A percentile compares a stretch with the other conserved stretches of the same genome.
Evolutionary conservation across 148 eudicot species (phyloP).

Genomic region (Mesembryanthemum crystallinum): DNA sequence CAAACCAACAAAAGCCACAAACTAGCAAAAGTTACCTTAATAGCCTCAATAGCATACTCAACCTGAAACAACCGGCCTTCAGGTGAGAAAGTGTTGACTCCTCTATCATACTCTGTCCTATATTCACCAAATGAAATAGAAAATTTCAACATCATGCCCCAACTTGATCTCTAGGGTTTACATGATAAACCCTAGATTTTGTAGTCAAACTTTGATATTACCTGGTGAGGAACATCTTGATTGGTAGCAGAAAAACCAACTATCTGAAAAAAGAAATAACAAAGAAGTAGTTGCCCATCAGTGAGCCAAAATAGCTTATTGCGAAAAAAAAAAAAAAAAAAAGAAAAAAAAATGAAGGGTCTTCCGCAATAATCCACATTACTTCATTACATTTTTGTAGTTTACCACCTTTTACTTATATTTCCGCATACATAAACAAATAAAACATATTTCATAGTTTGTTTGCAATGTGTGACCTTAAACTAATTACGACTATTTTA

Average conservation of each 20-base stretch:
- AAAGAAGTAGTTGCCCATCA: background rate
- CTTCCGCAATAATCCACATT: background rate
- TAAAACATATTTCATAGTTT: background rate
- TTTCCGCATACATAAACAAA: background rate
- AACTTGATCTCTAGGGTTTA: background rate
- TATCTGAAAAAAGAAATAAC: constrained; percentile 11
- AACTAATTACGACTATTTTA: background rate
- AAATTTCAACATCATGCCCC: background rate
- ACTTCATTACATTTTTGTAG: background rate
- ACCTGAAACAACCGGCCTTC: constrained; percentile 54
- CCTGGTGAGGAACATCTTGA: constrained; percentile 52
- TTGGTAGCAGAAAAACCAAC: constrained; percentile 8
- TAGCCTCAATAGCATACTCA: constrained; percentile 69
- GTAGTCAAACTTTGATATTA: constrained; percentile 13
- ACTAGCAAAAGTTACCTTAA: constrained; percentile 51
- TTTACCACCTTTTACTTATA: background rate
- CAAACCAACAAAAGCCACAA: background rate
- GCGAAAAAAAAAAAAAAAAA: too few relatives aligned
- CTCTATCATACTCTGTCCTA: constrained; percentile 61
- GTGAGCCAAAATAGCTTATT: background rate
- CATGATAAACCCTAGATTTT: constrained; percentile 13
- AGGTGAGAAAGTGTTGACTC: constrained; percentile 54
- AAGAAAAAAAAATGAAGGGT: background rate
- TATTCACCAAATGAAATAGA: constrained; percentile 17
- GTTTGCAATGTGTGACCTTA: background rate